Base-by-base conservation (phyloP, 176 grass and related monocot species). In the Thalia dealbata region DNA sequence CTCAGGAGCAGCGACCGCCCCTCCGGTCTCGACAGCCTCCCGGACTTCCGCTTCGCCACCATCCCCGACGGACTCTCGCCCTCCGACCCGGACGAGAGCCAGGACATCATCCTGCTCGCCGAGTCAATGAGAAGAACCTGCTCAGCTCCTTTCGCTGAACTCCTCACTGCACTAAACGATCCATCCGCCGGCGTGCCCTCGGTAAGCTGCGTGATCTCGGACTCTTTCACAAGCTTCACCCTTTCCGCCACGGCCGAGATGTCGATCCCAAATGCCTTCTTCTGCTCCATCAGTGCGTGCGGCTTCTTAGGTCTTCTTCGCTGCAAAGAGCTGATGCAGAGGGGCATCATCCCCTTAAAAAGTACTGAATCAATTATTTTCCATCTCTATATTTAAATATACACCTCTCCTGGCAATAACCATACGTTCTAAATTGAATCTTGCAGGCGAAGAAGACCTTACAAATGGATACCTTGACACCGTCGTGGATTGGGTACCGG, bases 391-490 rank as follows among this genome's bases (percentile, higher is more conserved):
- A n/a, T n/a, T n/a, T n/a, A n/a, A n/a, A n/a, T n/a, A n/a, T n/a
- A n/a, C n/a, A n/a, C n/a, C n/a, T n/a, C n/a, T n/a, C n/a, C n/a
- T n/a, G n/a, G n/a, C n/a, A n/a, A n/a, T 18, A 23, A 9, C 58
- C 19, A 24, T 18, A 2, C 18, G 5, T 14, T 26, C 14, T 29
- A 2, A 28, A 30, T 15, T 64, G 9, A 9, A 11, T 35, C 26
- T 12, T 11, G 28, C 29, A 91, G 91, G 84, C 42, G 83, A 76
- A 21, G 74, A 55, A 23, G 61, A 82, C 18, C 80, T 96, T 7
- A 88, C 78, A 3, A 88, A 91, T 76, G 92, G 92, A 41, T 89
- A 89, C 81, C 84, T 96, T 5, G 86, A 96, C 70, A 91, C 86
- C 61, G 77, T 81, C 10, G 85, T 96, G 50, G 76, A 91, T 0